Evolutionary conservation across 163 green algal species (phyloP), one percentile per base, ranked within the genome.

Genomic region (Prototheca stagnorum): DNA sequence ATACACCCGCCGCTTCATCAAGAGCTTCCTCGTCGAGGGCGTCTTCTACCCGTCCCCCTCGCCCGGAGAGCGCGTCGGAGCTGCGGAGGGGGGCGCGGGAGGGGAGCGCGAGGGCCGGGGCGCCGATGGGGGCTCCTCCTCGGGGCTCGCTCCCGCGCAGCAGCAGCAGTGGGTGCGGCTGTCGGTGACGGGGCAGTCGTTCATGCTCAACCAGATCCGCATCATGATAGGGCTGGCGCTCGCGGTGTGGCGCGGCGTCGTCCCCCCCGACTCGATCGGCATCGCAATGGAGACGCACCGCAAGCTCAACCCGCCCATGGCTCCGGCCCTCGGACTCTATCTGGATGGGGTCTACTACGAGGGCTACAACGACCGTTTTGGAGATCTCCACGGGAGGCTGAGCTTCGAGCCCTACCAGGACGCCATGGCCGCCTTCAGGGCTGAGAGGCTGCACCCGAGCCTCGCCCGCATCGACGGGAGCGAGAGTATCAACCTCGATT

Each of bases 161-260:
- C n/a, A n/a, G n/a, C 25, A 73, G 51, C 59, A 61, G 3, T 91
- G 74, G 65, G 84, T 91, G 41, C 57, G 70, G 17, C 57, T 89
- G 41, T 61, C 75, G 35, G 77, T 97, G 17, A 27, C 94, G 23
- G 88, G 88, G 2, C 79, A 91, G 67, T 83, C 65, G 54, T 97
- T 97, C 67, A 88, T 97, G 64, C 72, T 96, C 55, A 77, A 97
- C 70, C 88, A 97, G 68, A 97, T 97, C 56, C 70, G 88, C 16
- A 93, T 93, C 51, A 93, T 96, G 83, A 75, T 88, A 43, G 85
- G 86, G 27, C 70, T 89, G 54, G 81, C 74, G 12, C 39, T 95
- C 36, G 86, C 86, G 7, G 67, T 92, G 11, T 67, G 73, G 21
- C 74, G 85, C 1, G 75, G 78, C 2, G 33, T 53, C 3, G 77